These are phyloP conservation scores for Viola odorata DNA, from an alignment of 345 rosid species.

Conservation along the genomic window DNA sequence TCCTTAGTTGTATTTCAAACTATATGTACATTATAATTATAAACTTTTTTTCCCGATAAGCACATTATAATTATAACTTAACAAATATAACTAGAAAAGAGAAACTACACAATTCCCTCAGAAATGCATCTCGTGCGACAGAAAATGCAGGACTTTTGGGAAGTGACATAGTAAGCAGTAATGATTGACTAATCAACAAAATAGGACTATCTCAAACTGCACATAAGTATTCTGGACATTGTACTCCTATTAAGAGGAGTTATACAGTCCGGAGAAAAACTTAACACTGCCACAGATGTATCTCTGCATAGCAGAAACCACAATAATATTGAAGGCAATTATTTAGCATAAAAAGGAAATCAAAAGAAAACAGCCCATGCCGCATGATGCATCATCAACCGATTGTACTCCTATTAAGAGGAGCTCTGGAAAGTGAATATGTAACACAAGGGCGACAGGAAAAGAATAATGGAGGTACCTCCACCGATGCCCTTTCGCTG, in stretches of 20 bases:
- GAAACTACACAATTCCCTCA: neutral
- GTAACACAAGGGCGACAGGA: neutral
- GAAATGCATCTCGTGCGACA: neutral
- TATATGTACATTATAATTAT: too few relatives aligned
- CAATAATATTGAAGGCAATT: too few relatives aligned
- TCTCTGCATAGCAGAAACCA: too few relatives aligned
- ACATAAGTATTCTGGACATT: neutral
- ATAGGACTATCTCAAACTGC: neutral
- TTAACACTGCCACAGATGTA: too few relatives aligned
- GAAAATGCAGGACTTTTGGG: neutral
- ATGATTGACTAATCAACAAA: too few relatives aligned
- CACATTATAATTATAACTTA: too few relatives aligned
- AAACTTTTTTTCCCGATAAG: too few relatives aligned
- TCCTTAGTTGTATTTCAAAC: neutral
- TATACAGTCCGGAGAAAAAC: too few relatives aligned
- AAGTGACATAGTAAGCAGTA: too few relatives aligned
- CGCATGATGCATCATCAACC: too few relatives aligned
- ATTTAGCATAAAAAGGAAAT: neutral
- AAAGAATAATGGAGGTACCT: constrained; percentile 38
- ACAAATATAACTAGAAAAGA: neutral
- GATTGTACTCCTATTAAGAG: too few relatives aligned
- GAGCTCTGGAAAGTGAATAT: neutral
- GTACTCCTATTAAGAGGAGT: neutral
- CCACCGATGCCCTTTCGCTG: constrained; percentile 79
- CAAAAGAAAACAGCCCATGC: too few relatives aligned